A percentile compares a stretch with the other conserved stretches of the same genome.
Conservation (phyloP, 805 yeast species). For the Pichia thaimueangensis region DNA sequence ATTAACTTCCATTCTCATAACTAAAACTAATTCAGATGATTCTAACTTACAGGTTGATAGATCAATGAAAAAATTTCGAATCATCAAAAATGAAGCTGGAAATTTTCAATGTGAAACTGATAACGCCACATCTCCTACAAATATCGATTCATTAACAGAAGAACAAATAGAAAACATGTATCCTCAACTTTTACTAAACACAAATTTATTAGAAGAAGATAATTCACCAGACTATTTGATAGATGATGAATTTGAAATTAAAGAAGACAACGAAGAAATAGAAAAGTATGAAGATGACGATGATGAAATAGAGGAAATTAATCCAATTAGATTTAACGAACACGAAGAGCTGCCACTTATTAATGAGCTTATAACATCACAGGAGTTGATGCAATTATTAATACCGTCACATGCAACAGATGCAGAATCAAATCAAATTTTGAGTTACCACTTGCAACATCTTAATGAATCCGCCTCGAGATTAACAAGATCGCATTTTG, state of each 20-base stretch:
- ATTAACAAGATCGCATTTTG: conserved; percentile 28
- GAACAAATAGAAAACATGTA: conserved; percentile 6
- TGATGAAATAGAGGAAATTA: conserved; percentile 3
- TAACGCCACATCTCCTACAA: conserved; percentile 18
- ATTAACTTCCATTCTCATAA: not conserved
- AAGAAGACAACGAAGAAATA: conserved; percentile 4
- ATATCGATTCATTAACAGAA: conserved; percentile 8
- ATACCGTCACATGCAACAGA: conserved; percentile 22
- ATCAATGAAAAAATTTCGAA: not conserved
- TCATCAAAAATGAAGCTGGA: conserved; percentile 1
- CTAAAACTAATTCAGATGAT: not conserved
- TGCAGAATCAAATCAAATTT: conserved; percentile 21
- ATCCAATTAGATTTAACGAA: conserved; percentile 1
- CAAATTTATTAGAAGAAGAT: conserved; percentile 6
- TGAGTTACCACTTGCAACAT: conserved; percentile 24
- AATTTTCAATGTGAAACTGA: not conserved
- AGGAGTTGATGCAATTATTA: conserved; percentile 18
- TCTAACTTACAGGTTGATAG: not conserved
- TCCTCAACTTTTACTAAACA: conserved; percentile 3
- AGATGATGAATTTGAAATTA: not conserved
- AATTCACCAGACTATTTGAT: conserved; percentile 2
- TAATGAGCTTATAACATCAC: conserved; percentile 19
- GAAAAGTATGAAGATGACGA: conserved; percentile 6
- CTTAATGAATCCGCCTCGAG: not conserved
- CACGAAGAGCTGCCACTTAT: conserved; percentile 11